A percentile compares a stretch with the other conserved stretches of the same genome.
These are phyloP conservation scores for Pyrenochaeta sp. DNA, from an alignment of 2,329 filamentous ascomycete species.

Conservation along the genomic window DNA sequence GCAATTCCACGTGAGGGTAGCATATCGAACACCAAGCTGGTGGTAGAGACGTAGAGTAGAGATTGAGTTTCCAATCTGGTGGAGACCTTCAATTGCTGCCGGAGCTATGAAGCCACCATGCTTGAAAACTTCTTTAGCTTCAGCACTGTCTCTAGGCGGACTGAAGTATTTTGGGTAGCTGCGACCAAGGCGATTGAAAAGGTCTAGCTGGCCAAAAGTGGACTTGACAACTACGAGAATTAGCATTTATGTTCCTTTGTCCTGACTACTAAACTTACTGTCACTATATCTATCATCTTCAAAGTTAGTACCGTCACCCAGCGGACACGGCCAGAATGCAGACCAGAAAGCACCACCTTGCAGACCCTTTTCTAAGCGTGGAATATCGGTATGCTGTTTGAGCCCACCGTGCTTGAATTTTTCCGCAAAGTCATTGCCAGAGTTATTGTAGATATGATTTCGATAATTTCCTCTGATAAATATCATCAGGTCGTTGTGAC, in stretches of 20 bases:
- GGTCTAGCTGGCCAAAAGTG: conserved; percentile 79
- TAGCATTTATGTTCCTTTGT: conserved; percentile 3
- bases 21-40: conserved; percentile 82
- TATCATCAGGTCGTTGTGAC: conserved; percentile 88
- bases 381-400: conserved; percentile 77
- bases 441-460: conserved; percentile 76
- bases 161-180: conserved; percentile 77
- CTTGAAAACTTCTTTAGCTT: conserved; percentile 65
- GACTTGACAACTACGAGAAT: conserved; percentile 64
- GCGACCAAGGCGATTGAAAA: conserved; percentile 70
- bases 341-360: conserved; percentile 94
- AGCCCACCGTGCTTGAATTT: conserved; percentile 77
- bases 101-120: conserved; percentile 47
- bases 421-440: conserved; percentile 70
- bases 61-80: conserved; percentile 89
- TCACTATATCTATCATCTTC: conserved; percentile 74
- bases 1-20: conserved; percentile 91
- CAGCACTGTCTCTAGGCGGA: conserved; percentile 64
- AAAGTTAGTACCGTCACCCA: conserved; percentile 72
- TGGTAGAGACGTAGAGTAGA: conserved; percentile 79
- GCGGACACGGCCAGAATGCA: conserved; percentile 80
- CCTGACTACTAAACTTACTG: conserved; percentile 58
- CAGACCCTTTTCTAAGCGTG: conserved; percentile 73
- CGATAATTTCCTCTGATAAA: conserved; percentile 71
- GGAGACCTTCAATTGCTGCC: conserved; percentile 68